These are phyloP conservation scores for Aaosphaeria pasadenensis DNA, from an alignment of 2,329 filamentous ascomycete genomes.

Conservation along the genomic window DNA sequence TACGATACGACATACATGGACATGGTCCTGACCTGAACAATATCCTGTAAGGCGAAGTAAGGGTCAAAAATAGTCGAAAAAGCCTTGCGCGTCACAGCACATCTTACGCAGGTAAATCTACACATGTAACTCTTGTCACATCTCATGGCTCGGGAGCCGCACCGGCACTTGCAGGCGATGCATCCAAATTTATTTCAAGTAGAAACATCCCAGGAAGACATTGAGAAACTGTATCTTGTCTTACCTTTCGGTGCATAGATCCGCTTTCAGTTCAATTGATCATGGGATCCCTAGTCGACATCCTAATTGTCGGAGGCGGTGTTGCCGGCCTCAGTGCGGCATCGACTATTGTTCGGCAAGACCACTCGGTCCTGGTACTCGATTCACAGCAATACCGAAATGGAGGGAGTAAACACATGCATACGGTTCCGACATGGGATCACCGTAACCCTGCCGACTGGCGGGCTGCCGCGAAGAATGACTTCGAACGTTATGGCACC, in stretches of 20 bases:
- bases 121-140: no score
- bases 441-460: constrained; percentile 30
- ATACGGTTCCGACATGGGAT: constrained; percentile 40
- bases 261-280: neutral
- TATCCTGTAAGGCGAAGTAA: no score
- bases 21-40: no score
- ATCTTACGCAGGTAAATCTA: no score
- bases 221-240: no score
- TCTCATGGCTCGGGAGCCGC: no score
- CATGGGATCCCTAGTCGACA: constrained; percentile 1
- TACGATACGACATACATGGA: no score
- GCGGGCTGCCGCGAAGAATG: constrained; percentile 18
- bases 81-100: no score
- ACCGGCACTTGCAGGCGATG: no score
- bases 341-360: constrained; percentile 30
- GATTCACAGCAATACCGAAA: constrained; percentile 41
- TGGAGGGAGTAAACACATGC: constrained; percentile 35
- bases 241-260: neutral
- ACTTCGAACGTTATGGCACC: constrained; percentile 23
- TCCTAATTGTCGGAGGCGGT: constrained; percentile 33
- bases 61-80: no score
- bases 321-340: constrained; percentile 42
- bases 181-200: no score
- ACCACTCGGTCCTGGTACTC: constrained; percentile 39
- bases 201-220: no score